Base-by-base conservation (phyloP, 768 basidiomycete genomes). In the Tricholoma sp. region DNA sequence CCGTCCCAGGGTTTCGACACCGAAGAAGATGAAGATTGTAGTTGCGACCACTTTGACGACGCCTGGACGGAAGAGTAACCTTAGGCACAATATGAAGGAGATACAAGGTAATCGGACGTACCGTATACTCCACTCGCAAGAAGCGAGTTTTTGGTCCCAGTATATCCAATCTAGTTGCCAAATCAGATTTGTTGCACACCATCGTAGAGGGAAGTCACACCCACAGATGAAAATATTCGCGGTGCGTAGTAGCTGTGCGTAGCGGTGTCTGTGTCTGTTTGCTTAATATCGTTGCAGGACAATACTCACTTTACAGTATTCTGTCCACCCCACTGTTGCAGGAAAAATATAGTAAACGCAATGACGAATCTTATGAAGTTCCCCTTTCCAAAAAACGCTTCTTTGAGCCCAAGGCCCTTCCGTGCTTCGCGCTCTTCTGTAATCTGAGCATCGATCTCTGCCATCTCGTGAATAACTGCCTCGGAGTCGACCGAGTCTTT, bases 241-340 rank as follows among this genome's bases (percentile, higher is more conserved):
- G 88, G 85, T 1, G 87, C 85, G 61, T 89, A 89, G 66, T 90
- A 88, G 50, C 81, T 82, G 50, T 3, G 37, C 3, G 9, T 18
- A 16, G 43, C 7, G 8, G 6, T 16, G 5, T 14, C 22, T 22
- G 9, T 24, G 39, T 12, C 12, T 2, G 47, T 18, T 50, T 9
- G 10, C 16, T 29, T 18, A 18, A 1, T 16, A 27, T 24, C 46
- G 18, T 8, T 24, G 4, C 16, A 21, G 16, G 45, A 2, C 5
- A n/a, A 60, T 14, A 62, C 75, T 49, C 57, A 81, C 78, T 75
- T 76, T 59, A 94, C 86, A 0, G 86, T 84, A 70, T 94, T 91
- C 67, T 94, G 91, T 1, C 92, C 92, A 35, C 81, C 80, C 86
- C 86, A 91, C 66, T 94, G 90, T 63, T 94, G 92, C 10, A 92